phyloP scores from a whole-genome alignment of 352 stramenopile species.

The Aphanomyces cochlioides region DNA sequence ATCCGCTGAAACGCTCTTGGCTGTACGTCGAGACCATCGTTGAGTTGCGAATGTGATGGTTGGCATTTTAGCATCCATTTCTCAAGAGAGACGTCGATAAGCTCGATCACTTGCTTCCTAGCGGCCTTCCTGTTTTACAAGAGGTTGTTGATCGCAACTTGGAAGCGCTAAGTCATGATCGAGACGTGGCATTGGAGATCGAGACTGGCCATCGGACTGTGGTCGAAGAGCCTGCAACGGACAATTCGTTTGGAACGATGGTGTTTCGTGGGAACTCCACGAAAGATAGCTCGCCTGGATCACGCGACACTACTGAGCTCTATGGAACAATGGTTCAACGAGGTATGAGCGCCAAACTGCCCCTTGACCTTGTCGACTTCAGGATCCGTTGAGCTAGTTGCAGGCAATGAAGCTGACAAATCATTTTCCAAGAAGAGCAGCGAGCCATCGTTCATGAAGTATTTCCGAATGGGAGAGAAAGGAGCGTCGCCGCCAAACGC shows the following conservation, averaged over 20 bases:
- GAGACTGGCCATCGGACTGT: conserved; percentile 45
- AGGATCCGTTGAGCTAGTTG: conserved; percentile 27
- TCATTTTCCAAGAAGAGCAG: conserved; percentile 14
- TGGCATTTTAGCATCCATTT: conserved; percentile 43
- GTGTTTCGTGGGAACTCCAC: conserved; percentile 21
- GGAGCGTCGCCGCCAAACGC: conserved; percentile 27
- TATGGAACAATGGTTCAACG: conserved; percentile 57
- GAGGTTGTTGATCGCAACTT: conserved; percentile 70
- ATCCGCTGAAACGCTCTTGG: conserved; percentile 47
- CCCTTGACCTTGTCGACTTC: conserved; percentile 12
- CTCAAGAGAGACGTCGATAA: conserved; percentile 54
- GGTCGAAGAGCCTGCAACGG: conserved; percentile 57
- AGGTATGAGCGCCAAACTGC: background rate
- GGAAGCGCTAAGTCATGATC: conserved; percentile 54
- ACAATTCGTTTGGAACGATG: conserved; percentile 39
- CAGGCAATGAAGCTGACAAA: conserved; percentile 23
- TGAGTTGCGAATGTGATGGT: too few species aligned
- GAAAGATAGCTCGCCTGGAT: conserved; percentile 8
- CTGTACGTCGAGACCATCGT: conserved; percentile 18
- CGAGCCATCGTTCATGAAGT: conserved; percentile 83
- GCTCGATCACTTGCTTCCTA: conserved; percentile 36
- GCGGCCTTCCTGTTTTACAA: conserved; percentile 54
- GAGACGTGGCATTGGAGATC: conserved; percentile 34
- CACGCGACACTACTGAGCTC: conserved; percentile 50
- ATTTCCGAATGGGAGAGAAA: conserved; percentile 44